phyloP scores from a whole-genome alignment of 2,329 filamentous ascomycete genomes.

The Hypoxylon sp. region DNA sequence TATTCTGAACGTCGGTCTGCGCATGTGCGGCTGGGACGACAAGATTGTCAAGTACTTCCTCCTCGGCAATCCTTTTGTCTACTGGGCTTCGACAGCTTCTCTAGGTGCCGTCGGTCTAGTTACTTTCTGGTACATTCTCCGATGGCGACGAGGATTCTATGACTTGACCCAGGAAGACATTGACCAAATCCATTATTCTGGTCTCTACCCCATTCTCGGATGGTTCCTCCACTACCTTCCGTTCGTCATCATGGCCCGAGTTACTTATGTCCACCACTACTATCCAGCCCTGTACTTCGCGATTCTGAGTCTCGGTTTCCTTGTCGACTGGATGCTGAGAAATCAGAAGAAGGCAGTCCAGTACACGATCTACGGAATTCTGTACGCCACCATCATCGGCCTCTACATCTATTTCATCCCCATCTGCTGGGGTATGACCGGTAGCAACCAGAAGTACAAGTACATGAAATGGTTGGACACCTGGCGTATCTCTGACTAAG shows the following conservation, averaged over 20 bases:
- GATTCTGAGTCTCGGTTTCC: slow-evolving; percentile 89
- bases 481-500: slow-evolving; percentile 83
- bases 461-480: slow-evolving; percentile 94
- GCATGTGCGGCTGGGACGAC: slow-evolving; percentile 99
- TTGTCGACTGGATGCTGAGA: slow-evolving; percentile 84
- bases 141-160: slow-evolving; percentile 94
- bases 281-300: slow-evolving; percentile 98
- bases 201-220: slow-evolving; percentile 88
- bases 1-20: slow-evolving; percentile 90
- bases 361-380: slow-evolving; percentile 75
- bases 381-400: slow-evolving; percentile 81
- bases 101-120: slow-evolving; percentile 79
- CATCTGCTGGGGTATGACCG: slow-evolving; percentile 96
- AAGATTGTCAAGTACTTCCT: slow-evolving; percentile 97
- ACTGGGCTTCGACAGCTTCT: slow-evolving; percentile 90
- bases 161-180: slow-evolving; percentile 85
- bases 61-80: slow-evolving; percentile 94
- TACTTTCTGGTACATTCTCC: slow-evolving; percentile 85
- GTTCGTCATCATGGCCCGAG: slow-evolving; percentile 97
- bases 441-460: slow-evolving; percentile 82
- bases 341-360: slow-evolving; percentile 73
- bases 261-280: slow-evolving; percentile 99
- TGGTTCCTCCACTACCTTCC: slow-evolving; percentile 98
- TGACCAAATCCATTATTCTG: slow-evolving; percentile 94
- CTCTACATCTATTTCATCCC: slow-evolving; percentile 92